Conservation (phyloP, 2,329 filamentous ascomycete genomes). For the Sporothrix globosa region DNA sequence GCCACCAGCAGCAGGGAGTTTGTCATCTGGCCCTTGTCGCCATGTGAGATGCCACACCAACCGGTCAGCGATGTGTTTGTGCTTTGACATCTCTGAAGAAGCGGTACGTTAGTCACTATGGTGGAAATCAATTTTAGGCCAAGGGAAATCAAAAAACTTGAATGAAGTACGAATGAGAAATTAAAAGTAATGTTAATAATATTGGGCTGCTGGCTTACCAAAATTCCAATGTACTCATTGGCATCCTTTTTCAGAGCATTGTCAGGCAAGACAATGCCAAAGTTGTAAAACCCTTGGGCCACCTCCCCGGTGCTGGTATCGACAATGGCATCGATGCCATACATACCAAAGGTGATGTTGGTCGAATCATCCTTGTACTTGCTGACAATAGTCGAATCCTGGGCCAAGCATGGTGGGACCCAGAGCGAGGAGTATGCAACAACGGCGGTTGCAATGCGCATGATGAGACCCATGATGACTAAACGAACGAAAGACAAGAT, state of each 20-base stretch:
- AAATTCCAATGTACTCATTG: slow-evolving; percentile 62
- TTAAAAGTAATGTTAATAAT: no score
- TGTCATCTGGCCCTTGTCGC: slow-evolving; percentile 56
- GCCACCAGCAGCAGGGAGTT: slow-evolving; percentile 61
- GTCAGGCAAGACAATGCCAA: slow-evolving; percentile 58
- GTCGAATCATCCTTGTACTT: slow-evolving; percentile 33
- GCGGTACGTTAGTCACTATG: not conserved
- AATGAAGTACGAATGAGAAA: not conserved
- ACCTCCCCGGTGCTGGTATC: slow-evolving; percentile 31
- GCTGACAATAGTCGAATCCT: slow-evolving; percentile 25
- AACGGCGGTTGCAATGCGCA: slow-evolving; percentile 30
- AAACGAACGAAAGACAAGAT: not conserved
- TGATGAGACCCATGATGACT: slow-evolving; percentile 25
- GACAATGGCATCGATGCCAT: slow-evolving; percentile 27
- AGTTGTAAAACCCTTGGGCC: slow-evolving; percentile 40
- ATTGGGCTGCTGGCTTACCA: slow-evolving; percentile 47
- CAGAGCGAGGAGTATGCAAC: slow-evolving; percentile 27
- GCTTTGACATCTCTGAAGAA: slow-evolving; percentile 50
- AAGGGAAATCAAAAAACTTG: not conserved
- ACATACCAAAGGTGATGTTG: slow-evolving; percentile 35
- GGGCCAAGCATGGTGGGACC: slow-evolving; percentile 28
- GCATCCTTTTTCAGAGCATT: slow-evolving; percentile 52
- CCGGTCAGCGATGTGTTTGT: slow-evolving; percentile 53
- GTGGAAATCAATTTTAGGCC: no score
- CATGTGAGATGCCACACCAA: slow-evolving; percentile 62